Percentiles rank a stretch among this genome's conserved stretches.
These are phyloP conservation scores for Trametopsis cervina DNA, from an alignment of 768 basidiomycete genomes.

Conservation along the genomic window DNA sequence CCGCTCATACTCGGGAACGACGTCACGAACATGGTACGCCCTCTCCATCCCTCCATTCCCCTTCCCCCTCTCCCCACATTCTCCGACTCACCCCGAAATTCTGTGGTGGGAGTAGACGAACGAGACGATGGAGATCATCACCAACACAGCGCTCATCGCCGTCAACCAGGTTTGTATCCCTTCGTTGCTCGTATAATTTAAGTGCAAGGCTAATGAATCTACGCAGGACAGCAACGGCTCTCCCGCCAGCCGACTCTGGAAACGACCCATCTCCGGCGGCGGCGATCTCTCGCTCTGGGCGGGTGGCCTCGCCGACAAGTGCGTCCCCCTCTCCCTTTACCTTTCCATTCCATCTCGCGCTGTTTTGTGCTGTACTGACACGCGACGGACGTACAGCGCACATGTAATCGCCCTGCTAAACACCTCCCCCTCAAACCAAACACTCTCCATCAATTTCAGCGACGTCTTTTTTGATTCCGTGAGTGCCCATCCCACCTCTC, in stretches of 20 bases:
- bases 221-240: slow-evolving; percentile 24
- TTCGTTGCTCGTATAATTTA: too few relatives aligned
- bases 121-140: slow-evolving; percentile 31
- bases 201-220: neutral
- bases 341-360: neutral
- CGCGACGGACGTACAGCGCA: slow-evolving; percentile 9
- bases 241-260: slow-evolving; percentile 30
- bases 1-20: slow-evolving; percentile 37
- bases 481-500: neutral
- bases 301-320: slow-evolving; percentile 28
- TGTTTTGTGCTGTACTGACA: neutral
- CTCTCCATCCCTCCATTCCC: neutral
- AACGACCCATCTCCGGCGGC: slow-evolving; percentile 18
- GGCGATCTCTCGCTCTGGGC: slow-evolving; percentile 29
- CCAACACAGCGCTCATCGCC: slow-evolving; percentile 31
- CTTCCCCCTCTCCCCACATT: neutral
- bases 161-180: slow-evolving; percentile 22
- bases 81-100: too few relatives aligned
- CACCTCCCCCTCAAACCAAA: slow-evolving; percentile 25
- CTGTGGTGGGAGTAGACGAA: slow-evolving; percentile 19
- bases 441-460: slow-evolving; percentile 21
- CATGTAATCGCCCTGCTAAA: slow-evolving; percentile 31
- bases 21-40: slow-evolving; percentile 28
- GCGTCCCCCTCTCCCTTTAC: slow-evolving; percentile 1
- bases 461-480: slow-evolving; percentile 31